These are phyloP conservation scores for Blastomyces emzantsi DNA, from an alignment of 2,329 filamentous ascomycete species.

Conservation along the genomic window DNA sequence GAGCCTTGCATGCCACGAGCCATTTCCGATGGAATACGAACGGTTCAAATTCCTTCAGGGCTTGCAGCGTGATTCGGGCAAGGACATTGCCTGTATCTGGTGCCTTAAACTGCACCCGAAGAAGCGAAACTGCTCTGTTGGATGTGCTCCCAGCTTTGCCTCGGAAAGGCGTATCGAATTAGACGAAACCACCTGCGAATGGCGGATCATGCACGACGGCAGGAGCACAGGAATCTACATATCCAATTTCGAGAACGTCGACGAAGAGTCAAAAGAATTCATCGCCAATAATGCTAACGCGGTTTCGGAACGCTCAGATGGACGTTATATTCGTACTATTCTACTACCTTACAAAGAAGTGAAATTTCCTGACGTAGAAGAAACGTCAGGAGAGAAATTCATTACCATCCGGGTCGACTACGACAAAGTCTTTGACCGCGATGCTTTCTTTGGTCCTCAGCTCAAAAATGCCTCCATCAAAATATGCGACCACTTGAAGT, in stretches of 20 bases:
- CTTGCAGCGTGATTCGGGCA: background rate
- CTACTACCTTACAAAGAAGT: background rate
- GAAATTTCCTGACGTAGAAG: background rate
- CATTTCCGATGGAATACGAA: background rate
- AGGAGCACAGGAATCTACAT: background rate
- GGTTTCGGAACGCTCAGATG: background rate
- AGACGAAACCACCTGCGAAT: background rate
- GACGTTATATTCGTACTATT: background rate
- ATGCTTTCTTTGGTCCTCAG: background rate
- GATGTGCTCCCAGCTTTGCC: background rate
- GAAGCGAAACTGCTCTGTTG: background rate
- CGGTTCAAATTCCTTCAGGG: background rate
- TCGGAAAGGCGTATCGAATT: background rate
- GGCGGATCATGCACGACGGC: background rate
- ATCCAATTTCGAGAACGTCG: background rate
- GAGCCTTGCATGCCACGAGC: background rate
- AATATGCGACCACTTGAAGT: background rate
- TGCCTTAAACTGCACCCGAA: background rate
- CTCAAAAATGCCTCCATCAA: background rate
- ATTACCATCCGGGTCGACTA: background rate
- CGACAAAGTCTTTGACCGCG: background rate
- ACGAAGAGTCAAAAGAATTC: background rate
- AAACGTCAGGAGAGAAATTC: background rate
- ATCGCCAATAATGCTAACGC: background rate
- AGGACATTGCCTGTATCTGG: background rate